Evolutionary conservation across 805 yeast genomes (phyloP).

Genomic region (Hermanozyma aechmeae): DNA sequence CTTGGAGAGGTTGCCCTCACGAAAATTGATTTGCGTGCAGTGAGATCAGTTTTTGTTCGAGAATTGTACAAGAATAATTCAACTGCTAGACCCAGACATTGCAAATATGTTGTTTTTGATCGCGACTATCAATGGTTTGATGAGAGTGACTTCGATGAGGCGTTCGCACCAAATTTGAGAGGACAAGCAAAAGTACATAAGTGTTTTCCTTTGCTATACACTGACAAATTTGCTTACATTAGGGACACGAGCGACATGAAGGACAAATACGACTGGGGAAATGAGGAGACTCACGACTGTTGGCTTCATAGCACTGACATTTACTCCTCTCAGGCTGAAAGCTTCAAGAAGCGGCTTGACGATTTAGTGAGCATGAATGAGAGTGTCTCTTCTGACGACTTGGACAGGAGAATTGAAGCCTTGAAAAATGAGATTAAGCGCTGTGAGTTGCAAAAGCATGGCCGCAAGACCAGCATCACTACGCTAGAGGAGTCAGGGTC

Average conservation of each 20-base stretch:
- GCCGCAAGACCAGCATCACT: not conserved
- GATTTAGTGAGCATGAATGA: constrained; percentile 8
- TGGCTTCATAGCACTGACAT: constrained; percentile 16
- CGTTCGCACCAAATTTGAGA: constrained; percentile 32
- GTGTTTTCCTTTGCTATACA: constrained; percentile 52
- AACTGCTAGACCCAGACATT: too few species aligned
- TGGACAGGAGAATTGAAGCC: constrained; percentile 10
- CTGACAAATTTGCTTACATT: constrained; percentile 63
- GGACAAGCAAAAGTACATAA: constrained; percentile 32
- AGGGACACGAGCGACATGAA: constrained; percentile 40
- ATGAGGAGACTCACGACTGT: constrained; percentile 23
- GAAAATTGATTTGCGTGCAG: constrained; percentile 51
- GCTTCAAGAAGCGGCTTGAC: constrained; percentile 16
- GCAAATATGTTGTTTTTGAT: constrained; percentile 35
- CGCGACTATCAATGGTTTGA: constrained; percentile 56
- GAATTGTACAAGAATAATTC: constrained; percentile 14
- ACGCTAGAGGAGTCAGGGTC: not conserved
- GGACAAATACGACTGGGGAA: constrained; percentile 8
- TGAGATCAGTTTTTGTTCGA: constrained; percentile 38
- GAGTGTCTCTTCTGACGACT: not conserved
- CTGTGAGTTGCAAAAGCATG: not conserved
- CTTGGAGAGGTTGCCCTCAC: constrained; percentile 53
- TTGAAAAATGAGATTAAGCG: constrained; percentile 12
- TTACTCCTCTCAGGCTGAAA: constrained; percentile 18
- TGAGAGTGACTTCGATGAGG: constrained; percentile 50